Conservation (phyloP, 2,329 filamentous ascomycete genomes). For the Parasarocladium wereldwijsianum region DNA sequence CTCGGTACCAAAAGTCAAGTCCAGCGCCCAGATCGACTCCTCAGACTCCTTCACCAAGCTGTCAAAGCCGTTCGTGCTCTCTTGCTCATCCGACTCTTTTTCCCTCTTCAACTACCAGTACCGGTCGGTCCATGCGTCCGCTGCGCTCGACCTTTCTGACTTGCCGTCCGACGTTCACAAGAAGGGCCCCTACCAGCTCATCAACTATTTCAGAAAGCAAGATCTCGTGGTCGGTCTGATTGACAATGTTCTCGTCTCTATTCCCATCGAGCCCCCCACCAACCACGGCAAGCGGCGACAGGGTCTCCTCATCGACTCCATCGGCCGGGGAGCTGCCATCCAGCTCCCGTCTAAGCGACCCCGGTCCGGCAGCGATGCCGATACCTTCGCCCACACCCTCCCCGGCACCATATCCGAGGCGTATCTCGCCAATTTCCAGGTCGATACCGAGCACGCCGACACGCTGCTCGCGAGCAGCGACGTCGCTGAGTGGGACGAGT, state of each 20-base stretch:
- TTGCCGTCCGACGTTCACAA: conserved; percentile 20
- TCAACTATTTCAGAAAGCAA: conserved; percentile 49
- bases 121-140: conserved; percentile 40
- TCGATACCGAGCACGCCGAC: conserved; percentile 32
- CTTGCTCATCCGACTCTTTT: conserved; percentile 40
- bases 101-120: conserved; percentile 57
- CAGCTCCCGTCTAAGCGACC: conserved; percentile 20
- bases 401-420: conserved; percentile 35
- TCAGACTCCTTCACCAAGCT: conserved; percentile 51
- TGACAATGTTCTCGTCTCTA: conserved; percentile 48
- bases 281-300: conserved; percentile 39
- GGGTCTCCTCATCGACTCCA: conserved; percentile 57
- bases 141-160: conserved; percentile 27
- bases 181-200: conserved; percentile 26
- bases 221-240: conserved; percentile 51
- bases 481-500: conserved; percentile 31
- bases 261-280: conserved; percentile 52
- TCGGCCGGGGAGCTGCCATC: conserved; percentile 45
- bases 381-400: conserved; percentile 20
- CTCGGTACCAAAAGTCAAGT: conserved; percentile 45
- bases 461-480: conserved; percentile 29
- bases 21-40: conserved; percentile 33
- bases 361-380: conserved; percentile 15
- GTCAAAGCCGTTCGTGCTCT: conserved; percentile 50
- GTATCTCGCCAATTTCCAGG: conserved; percentile 30